Percentiles rank a stretch among this genome's conserved stretches.
These are phyloP conservation scores for Rubroshorea leprosula DNA, from an alignment of 345 rosid species.

Conservation along the genomic window DNA sequence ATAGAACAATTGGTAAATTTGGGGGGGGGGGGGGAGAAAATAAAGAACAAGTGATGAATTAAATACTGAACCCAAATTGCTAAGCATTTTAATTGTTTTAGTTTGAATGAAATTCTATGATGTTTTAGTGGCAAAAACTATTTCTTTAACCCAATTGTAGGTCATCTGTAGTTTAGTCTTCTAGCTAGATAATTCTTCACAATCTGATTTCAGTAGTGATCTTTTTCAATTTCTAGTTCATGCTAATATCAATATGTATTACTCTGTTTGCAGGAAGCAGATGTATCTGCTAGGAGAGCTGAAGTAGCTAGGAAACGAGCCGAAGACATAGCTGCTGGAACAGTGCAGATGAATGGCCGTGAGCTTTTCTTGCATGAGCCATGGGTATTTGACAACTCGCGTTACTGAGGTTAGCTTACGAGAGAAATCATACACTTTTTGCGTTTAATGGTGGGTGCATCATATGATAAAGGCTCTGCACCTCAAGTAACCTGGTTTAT, in stretches of 20 bases:
- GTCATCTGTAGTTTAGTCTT: too few relatives aligned
- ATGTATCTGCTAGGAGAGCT: slow-evolving; percentile 51
- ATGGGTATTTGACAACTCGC: slow-evolving; percentile 67
- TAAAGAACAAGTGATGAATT: too few relatives aligned
- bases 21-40: too few relatives aligned
- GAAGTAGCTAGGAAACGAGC: slow-evolving; percentile 78
- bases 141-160: too few relatives aligned
- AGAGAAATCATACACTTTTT: not conserved
- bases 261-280: slow-evolving; percentile 48
- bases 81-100: too few relatives aligned
- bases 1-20: too few relatives aligned
- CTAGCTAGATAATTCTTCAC: not conserved
- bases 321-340: slow-evolving; percentile 72
- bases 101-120: too few relatives aligned
- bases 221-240: too few relatives aligned
- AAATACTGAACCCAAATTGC: too few relatives aligned
- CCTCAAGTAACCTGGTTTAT: not conserved
- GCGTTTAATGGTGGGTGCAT: not conserved
- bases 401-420: slow-evolving; percentile 34
- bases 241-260: not conserved
- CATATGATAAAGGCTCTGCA: not conserved
- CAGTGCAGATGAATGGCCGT: slow-evolving; percentile 74
- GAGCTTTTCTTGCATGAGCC: slow-evolving; percentile 87
- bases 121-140: too few relatives aligned
- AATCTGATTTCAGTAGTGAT: not conserved